Evolutionary conservation across 1,139 yeast genomes (phyloP).

Genomic region (Candida pseudoviswanathii): DNA sequence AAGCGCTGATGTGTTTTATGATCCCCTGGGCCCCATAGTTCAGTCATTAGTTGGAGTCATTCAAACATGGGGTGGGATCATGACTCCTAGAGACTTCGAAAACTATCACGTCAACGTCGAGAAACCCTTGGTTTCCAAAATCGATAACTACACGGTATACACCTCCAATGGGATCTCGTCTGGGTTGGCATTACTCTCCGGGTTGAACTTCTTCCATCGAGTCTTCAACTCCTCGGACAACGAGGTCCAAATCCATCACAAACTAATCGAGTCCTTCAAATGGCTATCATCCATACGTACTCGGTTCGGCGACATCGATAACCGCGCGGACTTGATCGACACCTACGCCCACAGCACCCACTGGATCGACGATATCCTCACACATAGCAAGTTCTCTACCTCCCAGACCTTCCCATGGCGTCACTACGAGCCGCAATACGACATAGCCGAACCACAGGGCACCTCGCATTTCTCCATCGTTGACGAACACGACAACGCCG

Average conservation of each 20-base stretch:
- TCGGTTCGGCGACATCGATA: conserved; percentile 67
- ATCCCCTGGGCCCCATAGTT: conserved; percentile 77
- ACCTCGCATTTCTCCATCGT: conserved; percentile 84
- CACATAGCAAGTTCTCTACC: conserved; percentile 50
- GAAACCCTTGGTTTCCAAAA: conserved; percentile 52
- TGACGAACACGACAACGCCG: conserved; percentile 72
- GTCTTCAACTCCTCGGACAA: conserved; percentile 22
- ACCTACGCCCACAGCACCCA: conserved; percentile 32
- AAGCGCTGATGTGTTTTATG: conserved; percentile 75
- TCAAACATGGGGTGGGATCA: conserved; percentile 58
- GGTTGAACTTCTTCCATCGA: conserved; percentile 60
- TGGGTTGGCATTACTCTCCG: conserved; percentile 81
- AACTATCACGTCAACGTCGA: conserved; percentile 58
- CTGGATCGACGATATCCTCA: conserved; percentile 59
- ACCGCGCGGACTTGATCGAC: conserved; percentile 25
- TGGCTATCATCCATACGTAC: conserved; percentile 90
- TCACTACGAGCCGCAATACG: conserved; percentile 78
- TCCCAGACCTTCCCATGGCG: conserved; percentile 65
- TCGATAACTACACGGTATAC: conserved; percentile 53
- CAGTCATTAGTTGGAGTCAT: conserved; percentile 50
- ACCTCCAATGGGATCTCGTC: conserved; percentile 81
- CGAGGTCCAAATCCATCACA: conserved; percentile 55
- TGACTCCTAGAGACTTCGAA: conserved; percentile 64
- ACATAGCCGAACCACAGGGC: conserved; percentile 77
- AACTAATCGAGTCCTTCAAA: conserved; percentile 83